These are phyloP conservation scores for Trypanosoma scelopori DNA, from an alignment of 208 protist species.

Conservation along the genomic window DNA sequence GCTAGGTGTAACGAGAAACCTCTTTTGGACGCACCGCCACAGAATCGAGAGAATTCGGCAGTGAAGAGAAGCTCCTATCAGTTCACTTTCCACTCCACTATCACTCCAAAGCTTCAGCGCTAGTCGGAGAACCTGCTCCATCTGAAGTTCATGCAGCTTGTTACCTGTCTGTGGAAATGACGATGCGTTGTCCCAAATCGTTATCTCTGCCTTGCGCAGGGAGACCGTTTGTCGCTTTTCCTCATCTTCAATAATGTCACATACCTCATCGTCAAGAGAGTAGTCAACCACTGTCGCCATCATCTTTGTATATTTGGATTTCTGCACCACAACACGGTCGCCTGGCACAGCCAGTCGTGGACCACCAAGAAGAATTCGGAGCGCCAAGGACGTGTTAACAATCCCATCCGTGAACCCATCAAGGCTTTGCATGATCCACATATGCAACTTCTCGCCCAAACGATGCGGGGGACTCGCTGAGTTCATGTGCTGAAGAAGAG, in stretches of 20 bases:
- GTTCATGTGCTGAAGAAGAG: slow-evolving; percentile 77
- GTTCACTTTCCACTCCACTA: slow-evolving; percentile 16
- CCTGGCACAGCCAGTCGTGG: slow-evolving; percentile 71
- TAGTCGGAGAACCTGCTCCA: slow-evolving; percentile 33
- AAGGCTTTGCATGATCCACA: slow-evolving; percentile 59
- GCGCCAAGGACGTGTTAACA: slow-evolving; percentile 50
- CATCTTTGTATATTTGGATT: slow-evolving; percentile 39
- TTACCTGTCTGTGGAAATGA: slow-evolving; percentile 42
- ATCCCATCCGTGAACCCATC: slow-evolving; percentile 4
- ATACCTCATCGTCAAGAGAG: slow-evolving; percentile 64
- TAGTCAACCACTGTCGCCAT: slow-evolving; percentile 46
- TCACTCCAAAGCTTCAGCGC: slow-evolving; percentile 19
- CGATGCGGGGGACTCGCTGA: slow-evolving; percentile 39
- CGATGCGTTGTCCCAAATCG: slow-evolving; percentile 35
- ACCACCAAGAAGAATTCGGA: slow-evolving; percentile 60
- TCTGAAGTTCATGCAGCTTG: slow-evolving; percentile 38
- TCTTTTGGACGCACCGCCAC: slow-evolving; percentile 38
- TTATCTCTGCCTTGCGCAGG: slow-evolving; percentile 63
- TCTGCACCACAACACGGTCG: slow-evolving; percentile 58
- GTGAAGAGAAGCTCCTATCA: slow-evolving; percentile 29
- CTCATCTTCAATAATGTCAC: slow-evolving; percentile 64
- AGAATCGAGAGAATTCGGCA: slow-evolving; percentile 60
- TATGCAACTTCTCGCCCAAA: slow-evolving; percentile 51
- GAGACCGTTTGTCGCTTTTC: slow-evolving; percentile 45
- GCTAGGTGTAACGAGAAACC: slow-evolving; percentile 11